Evolutionary conservation across 495 filamentous ascomycete genomes (phyloP), one percentile per base, ranked within the genome.

Genomic region (Daldinia vernicosa): DNA sequence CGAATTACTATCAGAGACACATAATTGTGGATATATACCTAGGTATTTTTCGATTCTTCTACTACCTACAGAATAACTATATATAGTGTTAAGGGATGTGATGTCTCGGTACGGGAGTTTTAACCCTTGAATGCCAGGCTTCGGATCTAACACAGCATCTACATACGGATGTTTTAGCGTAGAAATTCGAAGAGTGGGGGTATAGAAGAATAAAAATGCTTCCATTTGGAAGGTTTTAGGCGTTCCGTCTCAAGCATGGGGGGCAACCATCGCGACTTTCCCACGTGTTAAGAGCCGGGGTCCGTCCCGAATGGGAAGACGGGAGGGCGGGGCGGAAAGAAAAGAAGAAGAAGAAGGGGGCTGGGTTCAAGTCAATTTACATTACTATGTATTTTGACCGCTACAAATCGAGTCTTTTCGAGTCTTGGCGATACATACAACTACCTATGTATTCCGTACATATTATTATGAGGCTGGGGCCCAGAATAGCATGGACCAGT

Each of bases 271-370:
- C 55, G 67, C 60, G 59, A 60, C 67, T 74, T 68, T 70, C 58
- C 71, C 71, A 74, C 67, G 67, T 74, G 68, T 74, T 71, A 50
- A 30, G 37, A 61, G 59, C 52, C 32, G 52, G 59, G 57, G 60
- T 60, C 28, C 52, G 32, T 54, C 45, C 59, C 53, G 55, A 70
- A 63, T 60, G 58, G 53, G 63, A 47, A 40, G 33, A 58, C 58
- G 54, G 24, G 50, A 37, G 24, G 39, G 61, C 35, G 54, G n/a
- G 37, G 28, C 24, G 47, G 7, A 11, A 47, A 30, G 11, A 17
- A 19, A 58, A 11, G 40, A 4, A 45, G 6, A 19, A 45, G 40
- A 43, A 43, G 17, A 17, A 43, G 17, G 17, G 37, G 43, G 43
- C 7, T 45, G 40, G 40, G 40, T 45, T 9, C 2, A 45, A 2